A percentile compares a stretch with the other conserved stretches of the same genome.
phyloP scores from a whole-genome alignment of 345 rosid genomes.

The Durio zibethinus region DNA sequence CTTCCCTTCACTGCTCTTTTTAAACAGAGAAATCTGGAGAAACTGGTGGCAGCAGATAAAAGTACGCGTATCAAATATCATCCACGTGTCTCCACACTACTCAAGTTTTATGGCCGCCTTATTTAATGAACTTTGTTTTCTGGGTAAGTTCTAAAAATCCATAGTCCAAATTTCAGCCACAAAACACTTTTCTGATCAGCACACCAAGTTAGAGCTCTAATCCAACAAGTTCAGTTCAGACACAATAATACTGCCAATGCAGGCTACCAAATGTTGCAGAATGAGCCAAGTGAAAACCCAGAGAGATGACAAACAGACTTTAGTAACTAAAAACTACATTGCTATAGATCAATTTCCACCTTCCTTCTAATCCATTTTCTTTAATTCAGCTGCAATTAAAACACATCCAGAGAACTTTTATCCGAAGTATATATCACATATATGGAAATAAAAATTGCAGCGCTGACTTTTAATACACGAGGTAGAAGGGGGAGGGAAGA shows the following conservation, averaged over 20 bases:
- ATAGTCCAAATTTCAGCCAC: background rate
- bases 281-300: background rate
- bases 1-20: background rate
- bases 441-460: slow-evolving; percentile 29
- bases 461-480: slow-evolving; percentile 24
- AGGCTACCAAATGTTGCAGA: background rate
- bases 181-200: background rate
- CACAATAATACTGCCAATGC: background rate
- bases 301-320: background rate
- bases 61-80: too few relatives aligned
- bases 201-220: background rate
- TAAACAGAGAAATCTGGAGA: background rate
- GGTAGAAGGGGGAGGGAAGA: background rate
- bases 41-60: background rate
- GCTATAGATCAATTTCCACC: background rate
- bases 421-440: slow-evolving; percentile 33
- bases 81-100: background rate
- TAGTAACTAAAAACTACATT: background rate
- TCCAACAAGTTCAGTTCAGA: background rate
- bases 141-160: background rate
- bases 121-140: background rate
- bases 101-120: background rate
- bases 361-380: slow-evolving; percentile 27
- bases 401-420: slow-evolving; percentile 22
- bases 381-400: slow-evolving; percentile 31